Evolutionary conservation across 208 protist species (phyloP).

Genomic region (Tritrichomonas musculus): DNA sequence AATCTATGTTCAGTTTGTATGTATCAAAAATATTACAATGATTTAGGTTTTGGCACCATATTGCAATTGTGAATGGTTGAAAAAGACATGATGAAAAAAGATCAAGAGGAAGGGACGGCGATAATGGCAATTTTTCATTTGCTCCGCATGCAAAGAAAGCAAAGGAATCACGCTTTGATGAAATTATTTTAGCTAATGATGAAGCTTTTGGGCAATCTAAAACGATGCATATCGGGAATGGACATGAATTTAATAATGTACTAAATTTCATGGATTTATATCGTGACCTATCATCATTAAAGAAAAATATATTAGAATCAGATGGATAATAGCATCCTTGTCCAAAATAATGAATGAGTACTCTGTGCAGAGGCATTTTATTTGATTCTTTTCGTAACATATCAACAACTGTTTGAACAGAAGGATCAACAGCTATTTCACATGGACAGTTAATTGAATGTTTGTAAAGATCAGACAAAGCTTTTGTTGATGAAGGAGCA

Average conservation of each 20-base stretch:
- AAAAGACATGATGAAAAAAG: slow-evolving; percentile 1
- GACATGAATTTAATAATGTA: background rate
- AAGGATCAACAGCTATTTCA: background rate
- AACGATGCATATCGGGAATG: background rate
- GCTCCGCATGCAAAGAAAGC: background rate
- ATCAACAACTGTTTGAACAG: background rate
- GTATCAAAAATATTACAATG: background rate
- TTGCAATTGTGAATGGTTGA: background rate
- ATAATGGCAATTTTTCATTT: background rate
- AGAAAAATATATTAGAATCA: background rate
- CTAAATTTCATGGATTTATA: background rate
- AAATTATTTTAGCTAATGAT: background rate
- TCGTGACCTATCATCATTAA: background rate
- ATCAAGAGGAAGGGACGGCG: background rate
- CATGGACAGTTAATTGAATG: background rate
- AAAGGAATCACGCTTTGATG: background rate
- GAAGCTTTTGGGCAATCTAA: background rate
- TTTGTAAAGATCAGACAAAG: background rate
- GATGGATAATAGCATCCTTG: background rate
- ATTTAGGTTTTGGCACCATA: background rate
- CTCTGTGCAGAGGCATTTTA: background rate
- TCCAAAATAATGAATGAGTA: background rate
- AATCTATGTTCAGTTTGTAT: too few relatives aligned
- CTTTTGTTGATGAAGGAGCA: background rate
- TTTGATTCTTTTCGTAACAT: background rate